These are phyloP conservation scores for Thinopyrum obtusiflorum DNA, from an alignment of 202 grass and related monocot genomes.

Conservation along the genomic window DNA sequence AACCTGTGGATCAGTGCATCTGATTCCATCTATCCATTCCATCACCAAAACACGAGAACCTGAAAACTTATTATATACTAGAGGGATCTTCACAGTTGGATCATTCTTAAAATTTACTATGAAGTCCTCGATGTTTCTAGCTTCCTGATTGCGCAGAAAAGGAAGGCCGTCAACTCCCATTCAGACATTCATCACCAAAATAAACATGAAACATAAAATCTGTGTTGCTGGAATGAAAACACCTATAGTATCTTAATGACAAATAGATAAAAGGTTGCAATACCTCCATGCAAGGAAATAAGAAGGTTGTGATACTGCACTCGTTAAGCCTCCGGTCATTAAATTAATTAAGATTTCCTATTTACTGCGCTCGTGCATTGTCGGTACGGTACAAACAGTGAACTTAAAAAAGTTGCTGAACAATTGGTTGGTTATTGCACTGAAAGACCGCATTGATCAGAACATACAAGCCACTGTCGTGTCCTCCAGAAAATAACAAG, in stretches of 20 bases:
- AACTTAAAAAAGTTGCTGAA: background rate
- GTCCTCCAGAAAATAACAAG: background rate
- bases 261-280: background rate
- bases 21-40: constrained; percentile 99
- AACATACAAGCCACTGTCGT: background rate
- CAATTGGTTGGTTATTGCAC: background rate
- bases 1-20: constrained; percentile 95
- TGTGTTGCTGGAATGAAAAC: constrained; percentile 2
- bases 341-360: background rate
- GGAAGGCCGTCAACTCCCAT: background rate
- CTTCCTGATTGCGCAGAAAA: constrained; percentile 57
- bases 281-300: background rate
- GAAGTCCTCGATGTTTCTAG: constrained; percentile 95
- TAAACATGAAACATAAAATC: constrained; percentile 5
- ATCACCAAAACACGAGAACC: constrained; percentile 89
- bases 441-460: background rate
- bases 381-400: background rate
- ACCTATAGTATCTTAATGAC: background rate
- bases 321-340: background rate
- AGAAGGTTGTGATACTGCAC: background rate
- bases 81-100: constrained; percentile 96
- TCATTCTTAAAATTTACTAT: constrained; percentile 95
- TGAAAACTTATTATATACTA: constrained; percentile 74
- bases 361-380: background rate
- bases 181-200: background rate